Percentiles rank a stretch among this genome's conserved stretches.
Evolutionary conservation across 202 grass and related monocot genomes (phyloP).

Genomic region (Brachypodium distachyon): DNA sequence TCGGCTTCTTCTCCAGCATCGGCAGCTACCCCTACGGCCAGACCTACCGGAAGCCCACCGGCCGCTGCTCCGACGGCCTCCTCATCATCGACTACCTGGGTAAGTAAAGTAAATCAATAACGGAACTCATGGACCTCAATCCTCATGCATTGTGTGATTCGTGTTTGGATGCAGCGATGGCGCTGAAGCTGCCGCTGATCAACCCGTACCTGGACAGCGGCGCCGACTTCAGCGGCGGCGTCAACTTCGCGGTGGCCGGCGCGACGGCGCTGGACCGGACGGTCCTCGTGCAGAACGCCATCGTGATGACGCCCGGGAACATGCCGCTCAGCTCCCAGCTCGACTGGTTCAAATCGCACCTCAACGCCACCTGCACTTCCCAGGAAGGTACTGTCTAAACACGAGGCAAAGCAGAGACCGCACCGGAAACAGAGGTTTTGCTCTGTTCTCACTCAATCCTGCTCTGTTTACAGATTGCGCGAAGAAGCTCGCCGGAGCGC

Average conservation of each 20-base stretch:
- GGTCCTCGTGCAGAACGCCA: constrained; percentile 31
- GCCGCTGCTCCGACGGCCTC: constrained; percentile 94
- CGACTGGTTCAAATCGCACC: constrained; percentile 66
- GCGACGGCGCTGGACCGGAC: constrained; percentile 66
- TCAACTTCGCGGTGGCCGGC: constrained; percentile 89
- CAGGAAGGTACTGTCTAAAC: constrained; percentile 28
- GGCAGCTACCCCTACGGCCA: constrained; percentile 75
- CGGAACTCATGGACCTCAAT: no score
- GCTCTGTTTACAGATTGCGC: constrained; percentile 36
- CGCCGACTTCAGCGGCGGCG: constrained; percentile 54
- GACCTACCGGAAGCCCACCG: constrained; percentile 51
- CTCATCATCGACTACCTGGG: constrained; percentile 92
- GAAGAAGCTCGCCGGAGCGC: constrained; percentile 31
- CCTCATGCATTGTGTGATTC: no score
- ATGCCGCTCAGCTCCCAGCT: constrained; percentile 67
- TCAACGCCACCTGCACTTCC: constrained; percentile 61
- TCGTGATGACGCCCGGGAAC: constrained; percentile 40
- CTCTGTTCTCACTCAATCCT: background rate
- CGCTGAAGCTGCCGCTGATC: constrained; percentile 57
- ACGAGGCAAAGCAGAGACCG: background rate
- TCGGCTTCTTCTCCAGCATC: constrained; percentile 67
- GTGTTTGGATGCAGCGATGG: constrained; percentile 37
- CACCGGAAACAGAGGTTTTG: background rate
- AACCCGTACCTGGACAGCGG: constrained; percentile 64
- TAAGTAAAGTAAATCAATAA: no score